These are phyloP conservation scores for Paecilomyces fulvus DNA, from an alignment of 2,329 filamentous ascomycete genomes.

Conservation along the genomic window DNA sequence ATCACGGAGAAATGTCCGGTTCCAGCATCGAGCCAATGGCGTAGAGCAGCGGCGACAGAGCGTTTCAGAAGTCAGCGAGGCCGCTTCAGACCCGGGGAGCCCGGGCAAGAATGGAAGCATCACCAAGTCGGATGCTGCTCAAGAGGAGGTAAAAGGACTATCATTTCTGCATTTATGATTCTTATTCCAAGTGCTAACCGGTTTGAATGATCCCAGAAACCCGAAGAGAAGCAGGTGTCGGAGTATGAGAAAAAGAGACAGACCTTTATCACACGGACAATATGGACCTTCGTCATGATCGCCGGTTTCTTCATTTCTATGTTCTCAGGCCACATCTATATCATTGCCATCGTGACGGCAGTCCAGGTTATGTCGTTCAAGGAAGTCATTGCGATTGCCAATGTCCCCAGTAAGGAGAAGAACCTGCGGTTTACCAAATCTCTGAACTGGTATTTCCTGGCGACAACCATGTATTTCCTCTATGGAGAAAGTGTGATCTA, in stretches of 20 bases:
- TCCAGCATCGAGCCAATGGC: constrained; percentile 43
- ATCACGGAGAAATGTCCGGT: constrained; percentile 53
- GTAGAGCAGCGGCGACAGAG: constrained; percentile 43
- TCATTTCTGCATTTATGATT: background rate
- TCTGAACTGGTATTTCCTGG: constrained; percentile 98
- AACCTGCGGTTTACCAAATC: constrained; percentile 91
- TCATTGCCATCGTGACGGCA: constrained; percentile 84
- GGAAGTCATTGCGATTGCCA: constrained; percentile 96
- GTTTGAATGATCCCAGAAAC: constrained; percentile 17
- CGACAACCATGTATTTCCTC: constrained; percentile 98
- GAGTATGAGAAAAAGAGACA: constrained; percentile 99
- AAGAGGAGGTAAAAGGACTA: constrained; percentile 24
- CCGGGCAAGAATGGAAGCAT: constrained; percentile 38
- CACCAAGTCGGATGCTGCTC: constrained; percentile 23
- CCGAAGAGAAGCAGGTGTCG: constrained; percentile 38
- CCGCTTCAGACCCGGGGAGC: constrained; percentile 42
- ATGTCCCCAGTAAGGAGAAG: constrained; percentile 82
- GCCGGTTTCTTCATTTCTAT: constrained; percentile 82
- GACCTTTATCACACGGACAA: constrained; percentile 91
- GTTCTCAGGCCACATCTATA: constrained; percentile 95
- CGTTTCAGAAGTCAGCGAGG: constrained; percentile 49
- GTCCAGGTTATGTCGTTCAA: constrained; percentile 98
- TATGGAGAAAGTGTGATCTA: constrained; percentile 99
- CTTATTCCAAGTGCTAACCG: background rate
- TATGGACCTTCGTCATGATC: constrained; percentile 99